Evolutionary conservation across 495 filamentous ascomycete species (phyloP).

Genomic region (Penicillium antarcticum): DNA sequence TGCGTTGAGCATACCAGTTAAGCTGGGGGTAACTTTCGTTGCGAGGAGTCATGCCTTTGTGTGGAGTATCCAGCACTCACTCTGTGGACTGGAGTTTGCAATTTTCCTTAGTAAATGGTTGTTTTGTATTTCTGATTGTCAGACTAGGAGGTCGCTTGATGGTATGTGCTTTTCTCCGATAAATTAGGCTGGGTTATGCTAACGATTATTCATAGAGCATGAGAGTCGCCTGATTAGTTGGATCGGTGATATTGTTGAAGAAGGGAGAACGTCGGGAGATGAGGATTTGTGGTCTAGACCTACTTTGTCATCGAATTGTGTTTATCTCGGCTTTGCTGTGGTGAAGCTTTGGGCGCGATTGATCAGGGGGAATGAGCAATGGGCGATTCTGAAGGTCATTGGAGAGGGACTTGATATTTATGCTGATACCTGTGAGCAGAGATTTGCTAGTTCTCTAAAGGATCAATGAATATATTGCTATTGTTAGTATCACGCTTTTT

Average conservation of each 20-base stretch:
- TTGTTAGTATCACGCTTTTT: no score
- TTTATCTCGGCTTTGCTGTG: constrained; percentile 8
- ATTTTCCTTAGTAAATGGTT: constrained; percentile 39
- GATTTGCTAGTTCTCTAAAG: neutral
- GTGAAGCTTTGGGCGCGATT: constrained; percentile 19
- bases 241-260: constrained; percentile 22
- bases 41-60: constrained; percentile 29
- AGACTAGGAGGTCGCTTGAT: constrained; percentile 4
- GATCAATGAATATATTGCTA: neutral
- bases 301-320: constrained; percentile 1
- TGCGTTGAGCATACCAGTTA: constrained; percentile 32
- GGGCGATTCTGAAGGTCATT: constrained; percentile 14
- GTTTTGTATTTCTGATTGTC: constrained; percentile 4
- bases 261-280: constrained; percentile 17
- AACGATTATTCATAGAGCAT: constrained; percentile 5
- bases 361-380: constrained; percentile 18
- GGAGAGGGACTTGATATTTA: constrained; percentile 17
- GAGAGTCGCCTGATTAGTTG: constrained; percentile 13
- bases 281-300: constrained; percentile 8
- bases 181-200: neutral
- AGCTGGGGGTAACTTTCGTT: constrained; percentile 29
- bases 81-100: constrained; percentile 35
- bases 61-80: constrained; percentile 35
- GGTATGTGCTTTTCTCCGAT: constrained; percentile 7
- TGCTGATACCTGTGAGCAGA: constrained; percentile 6